These are phyloP conservation scores for Amylostereum chailletii DNA, from an alignment of 1,284 basidiomycete species.

Conservation along the genomic window DNA sequence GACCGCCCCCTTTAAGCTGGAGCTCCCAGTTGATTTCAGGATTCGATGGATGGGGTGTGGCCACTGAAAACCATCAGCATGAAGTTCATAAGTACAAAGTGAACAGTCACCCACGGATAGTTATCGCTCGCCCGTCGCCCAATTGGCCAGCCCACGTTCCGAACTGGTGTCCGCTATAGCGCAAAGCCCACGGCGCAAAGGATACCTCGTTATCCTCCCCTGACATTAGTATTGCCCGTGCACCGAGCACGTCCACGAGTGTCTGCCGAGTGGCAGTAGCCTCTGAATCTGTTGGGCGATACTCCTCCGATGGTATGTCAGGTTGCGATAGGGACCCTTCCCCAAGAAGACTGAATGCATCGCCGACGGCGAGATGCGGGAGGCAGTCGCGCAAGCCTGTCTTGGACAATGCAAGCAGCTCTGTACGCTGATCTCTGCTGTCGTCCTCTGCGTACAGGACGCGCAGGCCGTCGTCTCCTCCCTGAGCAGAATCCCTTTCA, in stretches of 20 bases:
- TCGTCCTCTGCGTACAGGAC: slow-evolving; percentile 42
- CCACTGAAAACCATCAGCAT: slow-evolving; percentile 35
- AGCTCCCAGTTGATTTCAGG: slow-evolving; percentile 66
- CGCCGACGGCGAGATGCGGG: slow-evolving; percentile 83
- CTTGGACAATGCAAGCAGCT: slow-evolving; percentile 65
- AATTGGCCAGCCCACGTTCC: slow-evolving; percentile 94
- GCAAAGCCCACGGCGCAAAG: slow-evolving; percentile 83
- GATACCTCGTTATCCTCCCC: slow-evolving; percentile 28
- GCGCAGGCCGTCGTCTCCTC: slow-evolving; percentile 16
- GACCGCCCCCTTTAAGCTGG: slow-evolving; percentile 90
- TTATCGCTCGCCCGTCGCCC: slow-evolving; percentile 91
- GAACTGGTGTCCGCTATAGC: slow-evolving; percentile 91
- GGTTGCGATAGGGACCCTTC: slow-evolving; percentile 36
- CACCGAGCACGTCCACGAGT: slow-evolving; percentile 75
- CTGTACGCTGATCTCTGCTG: slow-evolving; percentile 48
- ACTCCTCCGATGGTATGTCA: slow-evolving; percentile 10
- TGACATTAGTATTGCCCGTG: slow-evolving; percentile 66
- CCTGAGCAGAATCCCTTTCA: slow-evolving; percentile 13
- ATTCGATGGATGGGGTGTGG: slow-evolving; percentile 61
- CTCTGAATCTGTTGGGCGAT: slow-evolving; percentile 22
- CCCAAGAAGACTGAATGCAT: slow-evolving; percentile 61
- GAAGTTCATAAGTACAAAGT: not conserved
- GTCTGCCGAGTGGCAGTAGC: slow-evolving; percentile 49
- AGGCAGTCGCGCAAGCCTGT: slow-evolving; percentile 67
- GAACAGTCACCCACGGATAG: slow-evolving; percentile 49